These are phyloP conservation scores for Phytopythium montanum DNA, from an alignment of 352 stramenopile genomes.

Conservation along the genomic window DNA sequence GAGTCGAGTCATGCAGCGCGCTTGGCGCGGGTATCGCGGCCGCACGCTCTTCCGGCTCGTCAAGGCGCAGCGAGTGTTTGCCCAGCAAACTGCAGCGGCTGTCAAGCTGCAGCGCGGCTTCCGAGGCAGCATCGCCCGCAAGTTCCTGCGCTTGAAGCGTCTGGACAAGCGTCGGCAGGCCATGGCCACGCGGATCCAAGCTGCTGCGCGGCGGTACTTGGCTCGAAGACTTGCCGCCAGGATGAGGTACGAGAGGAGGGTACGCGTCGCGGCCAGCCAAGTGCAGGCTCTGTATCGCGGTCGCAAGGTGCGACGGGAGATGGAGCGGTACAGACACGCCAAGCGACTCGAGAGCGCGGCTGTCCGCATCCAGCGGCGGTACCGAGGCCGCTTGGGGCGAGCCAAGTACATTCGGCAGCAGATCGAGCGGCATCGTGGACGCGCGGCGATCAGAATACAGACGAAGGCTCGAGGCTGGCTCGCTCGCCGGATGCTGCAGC, in stretches of 20 bases:
- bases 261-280: constrained; percentile 35
- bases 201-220: constrained; percentile 36
- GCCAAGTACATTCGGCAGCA: constrained; percentile 53
- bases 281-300: constrained; percentile 64
- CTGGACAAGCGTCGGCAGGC: constrained; percentile 30
- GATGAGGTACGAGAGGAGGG: constrained; percentile 18
- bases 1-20: constrained; percentile 54
- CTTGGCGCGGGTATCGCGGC: constrained; percentile 45
- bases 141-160: constrained; percentile 59
- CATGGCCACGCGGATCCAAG: constrained; percentile 55
- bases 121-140: constrained; percentile 49
- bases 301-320: constrained; percentile 34
- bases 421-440: constrained; percentile 45
- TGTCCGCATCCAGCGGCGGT: constrained; percentile 59
- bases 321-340: constrained; percentile 19
- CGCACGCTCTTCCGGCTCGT: constrained; percentile 43
- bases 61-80: constrained; percentile 37
- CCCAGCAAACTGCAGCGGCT: constrained; percentile 32
- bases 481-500: constrained; percentile 25
- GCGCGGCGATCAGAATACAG: constrained; percentile 56
- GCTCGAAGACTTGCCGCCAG: constrained; percentile 20
- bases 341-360: constrained; percentile 38
- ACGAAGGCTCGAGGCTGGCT: constrained; percentile 34
- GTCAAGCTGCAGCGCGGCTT: constrained; percentile 61
- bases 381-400: constrained; percentile 62